Percentiles rank a stretch among this genome's conserved stretches.
These are phyloP conservation scores for Cladochytrium replicatum DNA, from an alignment of 192 early-diverging fungal genomes.

Conservation along the genomic window DNA sequence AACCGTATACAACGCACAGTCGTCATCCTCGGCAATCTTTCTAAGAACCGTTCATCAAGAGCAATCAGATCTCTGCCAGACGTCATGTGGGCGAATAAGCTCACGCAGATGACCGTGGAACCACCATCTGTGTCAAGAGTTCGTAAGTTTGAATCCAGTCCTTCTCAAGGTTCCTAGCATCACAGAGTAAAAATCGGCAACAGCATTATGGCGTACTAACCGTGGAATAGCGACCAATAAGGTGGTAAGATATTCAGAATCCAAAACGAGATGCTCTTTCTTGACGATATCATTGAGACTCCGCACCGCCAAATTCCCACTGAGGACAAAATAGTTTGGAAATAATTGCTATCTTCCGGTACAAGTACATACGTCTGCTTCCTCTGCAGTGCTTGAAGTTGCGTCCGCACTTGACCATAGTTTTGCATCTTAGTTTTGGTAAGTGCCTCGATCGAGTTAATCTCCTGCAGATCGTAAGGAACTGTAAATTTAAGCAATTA, in stretches of 20 bases:
- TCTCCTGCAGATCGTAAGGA: conserved; percentile 50
- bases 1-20: conserved; percentile 83
- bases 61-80: no score
- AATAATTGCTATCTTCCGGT: no score
- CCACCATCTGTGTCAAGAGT: conserved; percentile 84
- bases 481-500: neutral
- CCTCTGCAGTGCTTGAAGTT: conserved; percentile 69
- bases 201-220: conserved; percentile 26
- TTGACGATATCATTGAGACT: conserved; percentile 81
- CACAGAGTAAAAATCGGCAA: neutral
- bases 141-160: conserved; percentile 88
- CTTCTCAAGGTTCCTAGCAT: no score
- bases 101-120: conserved; percentile 85
- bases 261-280: conserved; percentile 80
- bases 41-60: no score
- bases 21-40: conserved; percentile 86
- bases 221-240: conserved; percentile 91
- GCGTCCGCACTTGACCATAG: conserved; percentile 76
- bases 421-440: conserved; percentile 85
- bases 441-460: conserved; percentile 71
- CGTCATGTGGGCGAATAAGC: no score
- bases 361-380: conserved; percentile 59
- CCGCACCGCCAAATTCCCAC: conserved; percentile 76
- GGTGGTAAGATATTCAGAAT: conserved; percentile 91
- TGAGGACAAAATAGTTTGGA: no score